Percentiles rank a stretch among this genome's conserved stretches.
phyloP scores from a whole-genome alignment of 495 filamentous ascomycete species.

The Aspergillus sclerotioniger region DNA sequence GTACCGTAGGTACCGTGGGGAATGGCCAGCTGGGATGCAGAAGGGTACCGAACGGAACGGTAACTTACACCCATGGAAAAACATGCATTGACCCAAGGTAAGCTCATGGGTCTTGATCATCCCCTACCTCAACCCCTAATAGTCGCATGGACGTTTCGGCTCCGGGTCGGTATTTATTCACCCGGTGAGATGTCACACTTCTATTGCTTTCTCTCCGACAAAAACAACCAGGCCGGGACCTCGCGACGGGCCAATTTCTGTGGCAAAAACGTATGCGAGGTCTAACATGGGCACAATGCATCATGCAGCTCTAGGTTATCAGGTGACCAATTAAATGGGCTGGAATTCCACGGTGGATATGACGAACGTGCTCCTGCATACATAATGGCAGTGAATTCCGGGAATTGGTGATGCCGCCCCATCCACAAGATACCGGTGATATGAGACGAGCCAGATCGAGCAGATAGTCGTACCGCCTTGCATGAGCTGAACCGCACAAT shows the following conservation, averaged over 20 bases:
- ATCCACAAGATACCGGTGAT: background rate
- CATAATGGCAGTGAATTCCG: background rate
- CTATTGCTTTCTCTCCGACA: background rate
- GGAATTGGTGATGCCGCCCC: conserved; percentile 1
- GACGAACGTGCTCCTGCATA: conserved; percentile 3
- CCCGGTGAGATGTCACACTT: background rate
- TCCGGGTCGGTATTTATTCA: background rate
- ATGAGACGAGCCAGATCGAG: background rate
- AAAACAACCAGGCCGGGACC: background rate
- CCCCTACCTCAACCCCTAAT: background rate
- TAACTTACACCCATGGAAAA: background rate
- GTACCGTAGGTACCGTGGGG: background rate
- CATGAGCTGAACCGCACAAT: background rate
- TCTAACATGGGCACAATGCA: background rate
- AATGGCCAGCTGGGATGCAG: background rate
- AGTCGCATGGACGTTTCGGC: background rate
- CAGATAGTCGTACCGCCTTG: background rate
- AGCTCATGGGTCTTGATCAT: background rate
- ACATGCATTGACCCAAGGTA: background rate
- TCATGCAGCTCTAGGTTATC: background rate
- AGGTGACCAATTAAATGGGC: background rate
- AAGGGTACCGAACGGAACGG: background rate
- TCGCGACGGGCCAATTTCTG: background rate
- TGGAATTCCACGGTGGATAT: background rate
- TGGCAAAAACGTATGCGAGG: background rate